These are phyloP conservation scores for Hylodesmum podocarpum DNA, from an alignment of 306 rosid species.

Conservation along the genomic window DNA sequence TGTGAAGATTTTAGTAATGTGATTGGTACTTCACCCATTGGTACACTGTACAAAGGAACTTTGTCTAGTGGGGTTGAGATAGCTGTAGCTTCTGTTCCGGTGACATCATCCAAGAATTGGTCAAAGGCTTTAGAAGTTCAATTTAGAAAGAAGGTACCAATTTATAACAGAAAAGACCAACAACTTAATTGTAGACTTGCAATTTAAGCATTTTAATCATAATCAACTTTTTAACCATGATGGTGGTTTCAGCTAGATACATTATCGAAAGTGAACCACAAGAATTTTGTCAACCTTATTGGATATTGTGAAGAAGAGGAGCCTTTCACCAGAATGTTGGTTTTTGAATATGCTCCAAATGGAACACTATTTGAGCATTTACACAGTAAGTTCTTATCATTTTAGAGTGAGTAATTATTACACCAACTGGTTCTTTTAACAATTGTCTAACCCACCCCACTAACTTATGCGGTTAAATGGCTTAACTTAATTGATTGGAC, in stretches of 20 bases:
- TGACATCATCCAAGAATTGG: constrained; percentile 61
- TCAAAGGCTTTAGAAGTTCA: constrained; percentile 60
- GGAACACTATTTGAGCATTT: constrained; percentile 96
- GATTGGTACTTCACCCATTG: constrained; percentile 64
- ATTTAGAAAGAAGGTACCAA: constrained; percentile 80
- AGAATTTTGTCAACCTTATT: constrained; percentile 85
- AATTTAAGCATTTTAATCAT: constrained; percentile 6
- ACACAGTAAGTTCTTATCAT: constrained; percentile 58
- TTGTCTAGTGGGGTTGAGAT: constrained; percentile 93
- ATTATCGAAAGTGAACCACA: constrained; percentile 85
- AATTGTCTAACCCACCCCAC: background rate
- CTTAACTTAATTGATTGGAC: background rate
- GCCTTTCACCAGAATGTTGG: constrained; percentile 92
- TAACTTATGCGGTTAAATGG: background rate
- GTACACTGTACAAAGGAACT: constrained; percentile 89
- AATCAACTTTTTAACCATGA: constrained; percentile 25
- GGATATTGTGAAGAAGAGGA: constrained; percentile 82
- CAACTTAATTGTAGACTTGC: background rate
- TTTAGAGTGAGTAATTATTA: background rate
- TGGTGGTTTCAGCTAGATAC: constrained; percentile 60
- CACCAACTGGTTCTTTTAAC: background rate
- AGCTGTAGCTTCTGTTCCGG: constrained; percentile 64
- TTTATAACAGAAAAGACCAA: background rate
- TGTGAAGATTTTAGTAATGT: constrained; percentile 99
- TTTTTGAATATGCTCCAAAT: constrained; percentile 93